These are phyloP conservation scores for Solanum hybrid DNA, from an alignment of 305 asterid genomes.

Conservation along the genomic window DNA sequence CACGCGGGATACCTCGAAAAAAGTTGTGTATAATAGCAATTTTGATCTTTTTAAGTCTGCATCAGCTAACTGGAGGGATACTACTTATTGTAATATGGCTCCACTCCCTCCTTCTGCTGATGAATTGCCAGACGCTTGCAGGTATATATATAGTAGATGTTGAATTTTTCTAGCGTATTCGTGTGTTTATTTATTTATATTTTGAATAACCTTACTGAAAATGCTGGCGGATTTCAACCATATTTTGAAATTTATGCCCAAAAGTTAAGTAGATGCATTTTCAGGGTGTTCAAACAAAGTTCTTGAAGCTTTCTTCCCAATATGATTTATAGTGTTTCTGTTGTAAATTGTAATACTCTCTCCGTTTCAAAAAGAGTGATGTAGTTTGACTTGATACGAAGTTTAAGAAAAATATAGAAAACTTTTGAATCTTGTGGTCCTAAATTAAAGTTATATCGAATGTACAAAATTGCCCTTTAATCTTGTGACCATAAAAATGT, in stretches of 20 bases:
- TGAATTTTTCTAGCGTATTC: background rate
- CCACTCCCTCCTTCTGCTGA: conserved; percentile 15
- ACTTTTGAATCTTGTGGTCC: too few species aligned
- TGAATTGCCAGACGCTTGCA: conserved; percentile 24
- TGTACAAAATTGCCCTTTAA: too few species aligned
- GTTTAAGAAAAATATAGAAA: too few species aligned
- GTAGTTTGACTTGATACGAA: too few species aligned
- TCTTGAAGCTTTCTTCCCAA: background rate
- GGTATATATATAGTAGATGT: background rate
- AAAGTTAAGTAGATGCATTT: background rate
- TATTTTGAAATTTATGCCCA: background rate
- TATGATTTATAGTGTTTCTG: background rate
- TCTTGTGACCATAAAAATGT: accelerated
- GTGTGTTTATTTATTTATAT: background rate
- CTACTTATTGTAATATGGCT: conserved; percentile 9
- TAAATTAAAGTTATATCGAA: too few species aligned
- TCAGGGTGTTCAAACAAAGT: background rate
- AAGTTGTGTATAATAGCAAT: conserved; percentile 12
- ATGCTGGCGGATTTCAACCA: background rate
- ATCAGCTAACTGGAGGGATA: conserved; percentile 34
- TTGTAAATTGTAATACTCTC: background rate
- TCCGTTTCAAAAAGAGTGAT: too few species aligned
- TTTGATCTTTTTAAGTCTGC: conserved; percentile 17
- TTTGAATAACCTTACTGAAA: background rate
- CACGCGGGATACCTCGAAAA: conserved; percentile 15